These are phyloP conservation scores for Bretschneidera sinensis DNA, from an alignment of 345 rosid species.

Conservation along the genomic window DNA sequence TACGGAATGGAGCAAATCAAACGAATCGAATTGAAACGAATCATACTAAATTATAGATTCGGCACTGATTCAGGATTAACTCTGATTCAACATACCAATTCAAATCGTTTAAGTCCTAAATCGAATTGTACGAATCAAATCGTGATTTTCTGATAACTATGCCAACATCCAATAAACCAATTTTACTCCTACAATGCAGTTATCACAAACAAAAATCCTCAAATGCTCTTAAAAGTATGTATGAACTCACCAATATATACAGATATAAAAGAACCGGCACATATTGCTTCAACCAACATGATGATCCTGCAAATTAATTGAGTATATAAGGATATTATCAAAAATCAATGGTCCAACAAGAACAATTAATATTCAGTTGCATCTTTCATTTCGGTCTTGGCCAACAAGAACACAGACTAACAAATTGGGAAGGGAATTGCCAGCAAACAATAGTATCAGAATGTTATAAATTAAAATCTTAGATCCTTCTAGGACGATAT, in stretches of 20 bases:
- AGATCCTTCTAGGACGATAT: too few relatives aligned
- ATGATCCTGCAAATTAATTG: constrained; percentile 58
- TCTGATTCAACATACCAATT: too few relatives aligned
- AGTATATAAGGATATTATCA: neutral
- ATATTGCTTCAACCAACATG: constrained; percentile 74
- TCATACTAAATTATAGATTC: too few relatives aligned
- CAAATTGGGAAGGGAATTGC: neutral
- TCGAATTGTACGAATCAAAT: too few relatives aligned
- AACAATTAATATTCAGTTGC: neutral
- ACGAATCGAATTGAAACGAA: too few relatives aligned
- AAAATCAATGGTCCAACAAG: constrained; percentile 5
- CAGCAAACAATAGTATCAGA: too few relatives aligned
- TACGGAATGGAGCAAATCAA: too few relatives aligned
- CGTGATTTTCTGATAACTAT: too few relatives aligned
- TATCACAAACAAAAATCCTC: neutral
- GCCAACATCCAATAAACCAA: neutral
- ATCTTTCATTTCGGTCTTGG: neutral
- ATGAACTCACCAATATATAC: constrained; percentile 70
- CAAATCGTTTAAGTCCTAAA: too few relatives aligned
- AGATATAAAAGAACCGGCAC: constrained; percentile 72
- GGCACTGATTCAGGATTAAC: too few relatives aligned
- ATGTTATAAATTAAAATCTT: too few relatives aligned
- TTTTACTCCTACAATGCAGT: neutral
- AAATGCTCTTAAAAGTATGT: neutral
- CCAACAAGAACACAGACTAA: neutral